Conservation (phyloP, 1,284 basidiomycete species). For the Wolfiporia cocos region DNA sequence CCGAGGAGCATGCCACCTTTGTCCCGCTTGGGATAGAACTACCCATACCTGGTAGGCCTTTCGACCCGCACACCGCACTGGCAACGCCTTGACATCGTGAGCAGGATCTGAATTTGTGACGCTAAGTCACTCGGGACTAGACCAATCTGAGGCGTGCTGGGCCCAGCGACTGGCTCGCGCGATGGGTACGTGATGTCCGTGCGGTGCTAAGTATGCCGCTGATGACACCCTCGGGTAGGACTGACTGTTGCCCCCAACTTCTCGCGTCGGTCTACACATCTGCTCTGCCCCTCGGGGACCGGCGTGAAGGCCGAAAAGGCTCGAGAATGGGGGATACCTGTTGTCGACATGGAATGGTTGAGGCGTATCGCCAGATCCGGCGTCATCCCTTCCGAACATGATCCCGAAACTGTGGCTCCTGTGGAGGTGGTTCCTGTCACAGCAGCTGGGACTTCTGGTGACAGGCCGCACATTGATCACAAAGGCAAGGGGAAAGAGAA, state of each 20-base stretch:
- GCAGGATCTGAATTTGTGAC: constrained; percentile 45
- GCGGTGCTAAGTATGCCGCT: not conserved
- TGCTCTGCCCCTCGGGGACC: constrained; percentile 61
- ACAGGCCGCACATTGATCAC: constrained; percentile 1
- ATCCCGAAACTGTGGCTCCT: too few relatives aligned
- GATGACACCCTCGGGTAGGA: constrained; percentile 32
- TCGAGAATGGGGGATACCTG: constrained; percentile 58
- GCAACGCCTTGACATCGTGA: constrained; percentile 5
- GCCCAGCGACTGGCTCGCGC: constrained; percentile 56
- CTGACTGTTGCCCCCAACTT: constrained; percentile 51
- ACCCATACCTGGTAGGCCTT: constrained; percentile 45
- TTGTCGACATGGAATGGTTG: constrained; percentile 62
- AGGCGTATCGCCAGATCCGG: constrained; percentile 43
- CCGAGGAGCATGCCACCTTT: constrained; percentile 58
- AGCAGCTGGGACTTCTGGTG: not conserved
- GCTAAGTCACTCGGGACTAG: constrained; percentile 67
- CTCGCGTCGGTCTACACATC: constrained; percentile 58
- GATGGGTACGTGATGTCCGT: constrained; percentile 38
- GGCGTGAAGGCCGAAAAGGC: constrained; percentile 75
- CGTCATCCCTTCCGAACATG: constrained; percentile 28
- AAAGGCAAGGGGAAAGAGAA: constrained; percentile 27
- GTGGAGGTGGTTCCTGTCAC: not conserved
- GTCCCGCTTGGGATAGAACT: constrained; percentile 45
- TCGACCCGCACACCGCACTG: not conserved
- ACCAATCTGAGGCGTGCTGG: constrained; percentile 56